Conservation (phyloP, 1,139 yeast genomes). For the Protomyces inouyei region DNA sequence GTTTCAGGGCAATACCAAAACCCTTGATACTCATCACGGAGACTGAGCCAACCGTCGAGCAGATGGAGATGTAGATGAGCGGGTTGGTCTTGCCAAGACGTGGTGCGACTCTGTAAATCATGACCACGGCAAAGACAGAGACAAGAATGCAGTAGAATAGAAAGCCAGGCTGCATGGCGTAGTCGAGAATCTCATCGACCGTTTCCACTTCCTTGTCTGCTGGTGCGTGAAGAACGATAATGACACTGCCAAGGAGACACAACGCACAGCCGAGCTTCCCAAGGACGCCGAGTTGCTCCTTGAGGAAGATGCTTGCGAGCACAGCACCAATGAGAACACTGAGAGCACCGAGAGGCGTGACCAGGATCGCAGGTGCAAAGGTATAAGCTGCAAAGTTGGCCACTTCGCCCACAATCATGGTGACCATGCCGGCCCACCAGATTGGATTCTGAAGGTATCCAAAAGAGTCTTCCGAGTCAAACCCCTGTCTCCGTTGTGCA, state of each 20-base stretch:
- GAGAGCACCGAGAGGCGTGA: constrained; percentile 86
- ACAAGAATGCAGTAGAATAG: constrained; percentile 62
- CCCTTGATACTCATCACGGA: constrained; percentile 92
- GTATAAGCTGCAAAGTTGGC: constrained; percentile 95
- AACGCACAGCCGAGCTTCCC: constrained; percentile 96
- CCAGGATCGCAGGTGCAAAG: constrained; percentile 89
- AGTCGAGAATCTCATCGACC: constrained; percentile 77
- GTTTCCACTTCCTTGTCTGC: constrained; percentile 85
- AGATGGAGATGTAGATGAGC: constrained; percentile 81
- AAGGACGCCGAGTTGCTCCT: constrained; percentile 78
- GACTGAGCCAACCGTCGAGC: constrained; percentile 86
- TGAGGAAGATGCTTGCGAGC: constrained; percentile 74
- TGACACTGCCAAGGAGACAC: constrained; percentile 83
- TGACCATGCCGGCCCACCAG: constrained; percentile 87
- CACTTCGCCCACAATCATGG: constrained; percentile 84
- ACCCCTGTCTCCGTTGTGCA: constrained; percentile 61
- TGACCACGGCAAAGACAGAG: constrained; percentile 61
- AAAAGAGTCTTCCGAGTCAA: constrained; percentile 53
- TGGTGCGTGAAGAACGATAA: constrained; percentile 87
- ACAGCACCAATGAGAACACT: constrained; percentile 89
- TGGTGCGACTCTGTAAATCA: constrained; percentile 82
- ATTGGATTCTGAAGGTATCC: constrained; percentile 77
- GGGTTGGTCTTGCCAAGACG: constrained; percentile 76
- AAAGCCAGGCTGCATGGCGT: constrained; percentile 81
- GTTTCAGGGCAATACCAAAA: constrained; percentile 83